Evolutionary conservation across 1,284 basidiomycete species (phyloP).

Genomic region (Leccinum solheimii): DNA sequence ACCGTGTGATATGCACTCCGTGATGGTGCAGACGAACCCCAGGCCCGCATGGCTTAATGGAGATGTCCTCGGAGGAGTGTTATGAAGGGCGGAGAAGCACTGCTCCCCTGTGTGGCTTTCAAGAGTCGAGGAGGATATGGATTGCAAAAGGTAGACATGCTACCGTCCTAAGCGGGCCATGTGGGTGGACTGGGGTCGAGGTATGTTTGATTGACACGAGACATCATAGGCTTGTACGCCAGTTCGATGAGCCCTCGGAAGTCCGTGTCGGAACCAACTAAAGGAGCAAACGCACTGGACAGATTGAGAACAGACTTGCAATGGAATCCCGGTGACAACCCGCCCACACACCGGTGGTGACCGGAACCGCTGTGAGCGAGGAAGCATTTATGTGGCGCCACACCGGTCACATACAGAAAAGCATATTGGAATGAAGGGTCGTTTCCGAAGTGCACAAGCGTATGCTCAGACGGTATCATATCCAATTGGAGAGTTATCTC

Average conservation of each 20-base stretch:
- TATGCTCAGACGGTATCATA: no score
- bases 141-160: background rate
- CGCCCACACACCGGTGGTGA: constrained; percentile 13
- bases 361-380: constrained; percentile 14
- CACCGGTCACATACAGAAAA: background rate
- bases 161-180: background rate
- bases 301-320: background rate
- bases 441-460: background rate
- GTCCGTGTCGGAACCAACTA: background rate
- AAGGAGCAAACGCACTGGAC: background rate
- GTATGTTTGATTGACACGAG: constrained; percentile 2
- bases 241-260: background rate
- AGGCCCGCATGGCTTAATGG: background rate
- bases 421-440: background rate
- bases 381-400: background rate
- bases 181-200: background rate
- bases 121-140: background rate
- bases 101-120: background rate
- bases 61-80: constrained; percentile 5
- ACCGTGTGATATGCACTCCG: background rate
- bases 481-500: background rate
- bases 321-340: background rate
- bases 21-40: background rate
- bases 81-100: background rate
- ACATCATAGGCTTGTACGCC: background rate